Base-by-base conservation (phyloP, 495 filamentous ascomycete species). In the Talaromyces wortmannii region DNA sequence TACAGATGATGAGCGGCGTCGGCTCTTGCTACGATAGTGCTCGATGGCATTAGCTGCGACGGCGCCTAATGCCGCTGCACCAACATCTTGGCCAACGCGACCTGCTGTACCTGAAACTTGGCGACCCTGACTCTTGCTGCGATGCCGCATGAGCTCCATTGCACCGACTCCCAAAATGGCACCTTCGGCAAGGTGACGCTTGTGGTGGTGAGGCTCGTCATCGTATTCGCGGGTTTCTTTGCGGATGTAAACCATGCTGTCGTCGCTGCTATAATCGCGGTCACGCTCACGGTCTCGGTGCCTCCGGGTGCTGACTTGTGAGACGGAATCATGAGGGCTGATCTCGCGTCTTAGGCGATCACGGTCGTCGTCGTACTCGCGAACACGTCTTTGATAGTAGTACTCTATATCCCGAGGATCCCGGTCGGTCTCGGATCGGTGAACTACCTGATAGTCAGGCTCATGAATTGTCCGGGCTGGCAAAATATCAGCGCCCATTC, bases 121-220 rank as follows among this genome's bases (percentile, higher is more conserved):
- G 18, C 78, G 74, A 15, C 83, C 83, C 42, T 83, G 67, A 31
- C 72, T 76, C 58, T 84, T 80, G 48, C 79, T 76, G 57, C 85
- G 89, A 54, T 86, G 83, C 31, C 85, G 80, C 1, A 95, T 60
- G 4, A 96, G 63, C 45, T 89, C 90, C 4, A 87, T 86, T 7
- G 85, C 79, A 55, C 87, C 91, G 40, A 87, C 80, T 12, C 90
- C 91, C 47, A 89, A 87, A 33, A 92, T 70, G 23, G 89, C 90
- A 36, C 91, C 91, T 72, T 92, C 90, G 23, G 88, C 90, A n/a
- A 96, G 66, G 67, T 95, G 89, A 32, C 87, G 87, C 61, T 82
- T 81, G 64, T 83, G 87, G 65, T 90, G 84, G 57, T 81, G 71
- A 13, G 79, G 79, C 61, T 78, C 80, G 0, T 80, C 75, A 51